Evolutionary conservation across 73 alveolate species (phyloP), one percentile per base, ranked within the genome.

Genomic region (Tetrahymena thermophila): DNA sequence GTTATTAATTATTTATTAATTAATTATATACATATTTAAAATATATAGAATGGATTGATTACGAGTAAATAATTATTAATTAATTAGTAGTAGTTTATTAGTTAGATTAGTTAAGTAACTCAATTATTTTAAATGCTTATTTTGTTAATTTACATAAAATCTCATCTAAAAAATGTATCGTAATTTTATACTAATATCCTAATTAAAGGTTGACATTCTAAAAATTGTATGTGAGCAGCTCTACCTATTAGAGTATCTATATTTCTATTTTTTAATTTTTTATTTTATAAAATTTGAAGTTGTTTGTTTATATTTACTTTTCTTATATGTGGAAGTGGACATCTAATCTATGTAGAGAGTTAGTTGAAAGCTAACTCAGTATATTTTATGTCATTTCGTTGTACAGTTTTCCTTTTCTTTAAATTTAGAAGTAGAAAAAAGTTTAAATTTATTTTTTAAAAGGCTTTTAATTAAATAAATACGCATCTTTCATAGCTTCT

Each of bases 161-260:
- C n/a, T 89, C 96, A 97, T 94, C 97, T 83, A 56, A 98, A 99
- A 96, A 98, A 97, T 96, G 98, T 99, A 96, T 98, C 98, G 84
- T 98, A 98, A 85, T 97, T 93, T 96, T 98, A 97, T 58, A 98
- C 98, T 43, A 99, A 96, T 95, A 98, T 98, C 97, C 98, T 99
- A 99, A 99, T 97, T 93, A 99, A 97, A 56, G 98, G 98, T 37
- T 98, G 96, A 94, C 98, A 97, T 96, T 99, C 99, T 93, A 99
- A 96, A 94, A 99, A 98, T 96, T 98, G 99, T 37, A 99, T 98
- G 96, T 99, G 99, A 14, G 99, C 99, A 10, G 99, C 98, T 95
- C 99, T 98, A 16, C 99, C 99, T n/a, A 99, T 99, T 85, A 99
- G 97, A 37, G 99, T 97, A 96, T 99, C 99, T n/a, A 99, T 95